Conservation (phyloP, 805 yeast genomes). For the Jamesozyma hellenica region DNA sequence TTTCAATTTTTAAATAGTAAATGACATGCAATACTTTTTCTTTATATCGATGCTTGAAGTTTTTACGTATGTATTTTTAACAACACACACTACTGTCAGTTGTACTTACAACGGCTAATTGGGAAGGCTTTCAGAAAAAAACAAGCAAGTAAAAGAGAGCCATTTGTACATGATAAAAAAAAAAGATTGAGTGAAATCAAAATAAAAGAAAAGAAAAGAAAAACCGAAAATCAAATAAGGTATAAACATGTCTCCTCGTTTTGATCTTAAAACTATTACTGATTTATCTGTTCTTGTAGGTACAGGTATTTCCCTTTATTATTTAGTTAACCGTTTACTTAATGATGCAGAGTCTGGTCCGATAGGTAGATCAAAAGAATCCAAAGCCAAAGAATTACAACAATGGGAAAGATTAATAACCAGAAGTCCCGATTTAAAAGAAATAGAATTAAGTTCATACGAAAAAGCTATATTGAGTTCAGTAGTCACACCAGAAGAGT, state of each 20-base stretch:
- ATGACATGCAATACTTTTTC: too few relatives aligned
- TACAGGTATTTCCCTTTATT: constrained; percentile 63
- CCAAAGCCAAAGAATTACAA: constrained; percentile 49
- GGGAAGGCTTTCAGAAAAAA: too few relatives aligned
- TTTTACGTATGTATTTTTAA: too few relatives aligned
- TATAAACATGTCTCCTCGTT: constrained; percentile 25
- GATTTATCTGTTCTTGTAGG: constrained; percentile 45
- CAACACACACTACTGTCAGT: too few relatives aligned
- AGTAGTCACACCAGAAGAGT: constrained; percentile 77
- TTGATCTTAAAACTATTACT: constrained; percentile 33
- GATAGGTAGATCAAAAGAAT: constrained; percentile 40
- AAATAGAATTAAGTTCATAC: constrained; percentile 48
- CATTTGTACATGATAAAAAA: too few relatives aligned
- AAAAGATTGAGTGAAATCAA: too few relatives aligned
- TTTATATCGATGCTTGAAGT: too few relatives aligned
- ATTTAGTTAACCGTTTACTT: constrained; percentile 39
- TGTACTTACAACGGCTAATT: too few relatives aligned
- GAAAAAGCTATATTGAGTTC: constrained; percentile 70
- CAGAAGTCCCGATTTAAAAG: constrained; percentile 47
- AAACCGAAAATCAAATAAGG: not conserved
- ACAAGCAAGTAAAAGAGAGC: too few relatives aligned
- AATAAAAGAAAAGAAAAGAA: not conserved
- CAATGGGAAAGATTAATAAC: constrained; percentile 48
- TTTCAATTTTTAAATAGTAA: too few relatives aligned
- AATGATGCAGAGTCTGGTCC: constrained; percentile 37